phyloP scores from a whole-genome alignment of 176 grass and related monocot genomes.

The Zoysia japonica region DNA sequence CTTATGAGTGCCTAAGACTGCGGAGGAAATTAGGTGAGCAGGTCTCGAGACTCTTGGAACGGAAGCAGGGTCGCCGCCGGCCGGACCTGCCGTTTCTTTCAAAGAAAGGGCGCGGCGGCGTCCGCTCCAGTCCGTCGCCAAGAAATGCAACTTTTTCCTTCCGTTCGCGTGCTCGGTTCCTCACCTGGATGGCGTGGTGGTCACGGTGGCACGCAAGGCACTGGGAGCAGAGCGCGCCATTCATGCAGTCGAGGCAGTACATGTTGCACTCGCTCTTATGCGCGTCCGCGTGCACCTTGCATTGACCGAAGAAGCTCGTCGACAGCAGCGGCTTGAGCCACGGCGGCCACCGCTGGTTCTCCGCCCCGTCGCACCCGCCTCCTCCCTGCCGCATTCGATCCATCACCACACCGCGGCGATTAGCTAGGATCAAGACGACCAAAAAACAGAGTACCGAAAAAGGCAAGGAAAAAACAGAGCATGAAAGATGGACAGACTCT shows the following conservation, averaged over 20 bases:
- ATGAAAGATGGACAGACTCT: too few species aligned
- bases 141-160: neutral
- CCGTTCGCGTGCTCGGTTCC: neutral
- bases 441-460: neutral
- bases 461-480: neutral
- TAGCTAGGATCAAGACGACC: neutral
- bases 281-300: conserved; percentile 81
- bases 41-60: neutral
- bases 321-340: conserved; percentile 91
- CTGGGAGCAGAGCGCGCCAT: conserved; percentile 90
- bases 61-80: conserved; percentile 12
- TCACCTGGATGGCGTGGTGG: conserved; percentile 89
- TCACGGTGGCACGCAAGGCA: conserved; percentile 81
- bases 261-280: conserved; percentile 99
- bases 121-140: conserved; percentile 15
- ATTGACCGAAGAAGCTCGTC: conserved; percentile 93
- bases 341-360: conserved; percentile 77
- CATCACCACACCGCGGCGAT: neutral
- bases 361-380: conserved; percentile 34
- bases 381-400: conserved; percentile 44
- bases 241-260: conserved; percentile 97
- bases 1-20: too few species aligned
- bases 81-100: conserved; percentile 32
- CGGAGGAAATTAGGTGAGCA: too few species aligned
- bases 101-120: conserved; percentile 9